Percentiles rank a stretch among this genome's conserved stretches.
These are phyloP conservation scores for Coemansia sp. DNA, from an alignment of 192 early-diverging fungal species.

Conservation along the genomic window DNA sequence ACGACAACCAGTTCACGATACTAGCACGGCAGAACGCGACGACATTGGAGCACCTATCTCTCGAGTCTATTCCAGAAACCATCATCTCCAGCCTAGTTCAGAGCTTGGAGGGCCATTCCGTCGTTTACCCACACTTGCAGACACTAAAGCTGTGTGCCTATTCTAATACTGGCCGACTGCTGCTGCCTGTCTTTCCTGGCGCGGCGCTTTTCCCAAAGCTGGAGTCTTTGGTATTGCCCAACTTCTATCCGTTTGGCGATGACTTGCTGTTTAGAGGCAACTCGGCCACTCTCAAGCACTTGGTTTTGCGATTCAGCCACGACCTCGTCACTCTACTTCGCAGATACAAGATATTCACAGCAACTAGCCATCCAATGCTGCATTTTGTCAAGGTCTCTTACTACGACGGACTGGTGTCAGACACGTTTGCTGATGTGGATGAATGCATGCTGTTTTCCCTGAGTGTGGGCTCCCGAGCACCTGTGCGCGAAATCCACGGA, in stretches of 20 bases:
- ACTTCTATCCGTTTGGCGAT: slow-evolving; percentile 10
- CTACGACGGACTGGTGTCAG: background rate
- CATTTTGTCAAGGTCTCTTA: background rate
- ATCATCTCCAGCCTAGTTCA: background rate
- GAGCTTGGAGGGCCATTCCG: slow-evolving; percentile 3
- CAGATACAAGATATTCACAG: background rate
- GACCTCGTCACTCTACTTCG: background rate
- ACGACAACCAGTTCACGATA: background rate
- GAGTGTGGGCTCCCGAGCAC: background rate
- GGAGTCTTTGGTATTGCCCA: background rate
- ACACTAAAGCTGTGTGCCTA: background rate
- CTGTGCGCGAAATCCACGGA: background rate
- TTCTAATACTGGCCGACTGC: background rate
- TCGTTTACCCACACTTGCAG: slow-evolving; percentile 3
- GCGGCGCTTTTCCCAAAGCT: slow-evolving; percentile 3
- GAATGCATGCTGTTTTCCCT: background rate
- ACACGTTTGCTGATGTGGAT: background rate
- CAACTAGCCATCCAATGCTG: background rate
- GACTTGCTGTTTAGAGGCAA: slow-evolving; percentile 11
- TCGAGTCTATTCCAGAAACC: background rate
- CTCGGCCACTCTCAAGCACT: background rate
- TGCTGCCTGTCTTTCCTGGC: background rate
- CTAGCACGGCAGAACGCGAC: background rate
- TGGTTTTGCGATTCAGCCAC: background rate
- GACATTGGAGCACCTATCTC: background rate